Base-by-base conservation (phyloP, 139 green algal species). In the Coelastrella sp. region DNA sequence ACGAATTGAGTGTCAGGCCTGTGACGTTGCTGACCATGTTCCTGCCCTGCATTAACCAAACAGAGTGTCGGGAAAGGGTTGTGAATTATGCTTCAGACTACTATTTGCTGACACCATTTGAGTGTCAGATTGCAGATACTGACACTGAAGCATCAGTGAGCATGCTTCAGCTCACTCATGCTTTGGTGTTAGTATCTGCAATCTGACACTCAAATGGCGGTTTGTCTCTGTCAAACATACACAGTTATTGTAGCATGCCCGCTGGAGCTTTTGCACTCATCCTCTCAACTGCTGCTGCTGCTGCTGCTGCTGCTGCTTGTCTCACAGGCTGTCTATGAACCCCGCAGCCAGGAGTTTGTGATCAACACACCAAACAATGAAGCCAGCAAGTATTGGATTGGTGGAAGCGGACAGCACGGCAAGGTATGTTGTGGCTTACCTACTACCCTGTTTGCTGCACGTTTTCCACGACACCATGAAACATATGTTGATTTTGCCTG, bases 291-390 rank as follows among this genome's bases (percentile, higher is more conserved):
- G 8, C 41, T 63, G 2, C 21, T 62, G 51, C 9, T 83, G 30
- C 17, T 78, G 43, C 78, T 75, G n/a, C 35, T 79, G 3, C 32
- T 43, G 37, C 19, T 25, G n/a, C 34, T 40, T 32, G 34, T 81
- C n/a, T n/a, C n/a, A n/a, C n/a, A 92, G 86, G 94, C 93, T 1
- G 81, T 76, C n/a, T 97, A 96, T 77, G 94, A 97, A 67, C 51
- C 88, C 2, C 23, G 38, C 25, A 86, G 87, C 0, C 72, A 90
- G 32, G 87, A 95, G 85, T 98, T 98, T 84, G 75, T 98, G 7
- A 95, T 98, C 83, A 86, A 94, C 91, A 98, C 96, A 0, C 96
- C 96, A 38, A 92, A 71, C 50, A 92, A 98, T 84, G 88, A 91
- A 69, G 94, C 95, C 34, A 84, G 60, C 83, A 96, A 96, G 86